Base-by-base conservation (phyloP, 768 basidiomycete genomes). In the Auricularia heimuer region DNA sequence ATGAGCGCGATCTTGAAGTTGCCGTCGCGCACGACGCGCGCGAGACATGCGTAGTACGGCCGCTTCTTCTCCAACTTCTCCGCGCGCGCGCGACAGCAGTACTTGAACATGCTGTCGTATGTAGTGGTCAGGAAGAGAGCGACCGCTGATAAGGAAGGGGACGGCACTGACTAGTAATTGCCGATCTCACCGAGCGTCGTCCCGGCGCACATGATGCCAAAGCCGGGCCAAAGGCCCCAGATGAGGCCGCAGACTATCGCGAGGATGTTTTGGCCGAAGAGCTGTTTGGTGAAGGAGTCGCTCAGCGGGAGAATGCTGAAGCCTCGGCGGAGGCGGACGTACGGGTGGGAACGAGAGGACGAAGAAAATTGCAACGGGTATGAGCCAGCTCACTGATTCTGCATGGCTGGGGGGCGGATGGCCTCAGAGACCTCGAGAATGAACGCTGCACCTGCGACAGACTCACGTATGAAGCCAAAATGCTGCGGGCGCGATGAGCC, bases 211-310 rank as follows among this genome's bases (percentile, higher is more conserved):
- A 92, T 90, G 70, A 97, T 95, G 0, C 76, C 94, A 70, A 96
- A 96, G 3, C 94, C 94, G 29, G 81, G 71, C 82, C 94, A 88
- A 2, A 94, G 78, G 2, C 92, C 93, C 91, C 92, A 97, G 2
- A 96, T 90, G 45, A 95, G 74, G 18, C 94, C 94, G 70, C 92
- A 93, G 4, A 96, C 78, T 39, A 95, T 82, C 29, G 90, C 90
- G 54, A 96, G 80, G 64, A 96, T 89, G 79, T 96, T 95, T 67
- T 96, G 94, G 3, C 94, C 94, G 70, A 94, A 94, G n/a, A 96
- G 83, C 83, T 90, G 56, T 24, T 8, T 21, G 10, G 21, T 12
- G 47, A 29, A 29, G 29, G 2, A 29, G 2, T 29, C 2, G 29
- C 29, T 16, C 21, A 51, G 47, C 18, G 6, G 34, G 36, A 62